Base-by-base conservation (phyloP, 139 green algal species). In the Penium margaritaceum region DNA sequence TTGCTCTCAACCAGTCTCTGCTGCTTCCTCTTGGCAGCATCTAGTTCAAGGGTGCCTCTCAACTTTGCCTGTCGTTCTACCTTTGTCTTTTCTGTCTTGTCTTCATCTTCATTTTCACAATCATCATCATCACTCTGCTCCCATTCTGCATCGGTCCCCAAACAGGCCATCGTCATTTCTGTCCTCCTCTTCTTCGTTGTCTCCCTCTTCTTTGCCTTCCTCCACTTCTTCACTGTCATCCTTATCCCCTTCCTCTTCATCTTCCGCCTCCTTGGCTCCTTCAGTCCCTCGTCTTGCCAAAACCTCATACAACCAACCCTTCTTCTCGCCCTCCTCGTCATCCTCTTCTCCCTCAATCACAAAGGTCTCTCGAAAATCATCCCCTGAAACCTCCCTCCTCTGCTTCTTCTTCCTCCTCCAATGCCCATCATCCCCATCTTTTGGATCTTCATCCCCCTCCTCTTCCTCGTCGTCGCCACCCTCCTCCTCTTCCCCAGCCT, bases 181-280 rank as follows among this genome's bases (percentile, higher is more conserved):
- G 24, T 66, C 76, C 17, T 72, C 44, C 27, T 65, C 61, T 19
- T 43, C 39, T 5, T 75, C 70, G n/a, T n/a, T n/a, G n/a, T n/a
- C n/a, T n/a, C n/a, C n/a, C n/a, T n/a, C n/a, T n/a, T n/a, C n/a
- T n/a, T n/a, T n/a, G n/a, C n/a, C n/a, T 58, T 67, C 60, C 4
- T 73, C 75, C 30, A 70, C 17, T 12, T 60, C 54, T 37, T 81
- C 82, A 37, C 78, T 81, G 1, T 79, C 86, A 4, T 75, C 75
- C 34, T 82, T 63, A 7, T 66, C 43, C 34, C 35, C 62, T 2
- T 9, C 44, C 3, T 6, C 5, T 29, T 29, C 55, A 39, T 29
- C 27, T 17, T 66, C 58, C 30, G 38, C 58, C 58, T 36, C 58
- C 30, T 66, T 24, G 14, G n/a, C 55, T 9, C 5, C 30, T 24